Evolutionary conservation across 164 flowering plant species (phyloP), one percentile per base, ranked within the genome.

Genomic region (Pachysandra terminalis): DNA sequence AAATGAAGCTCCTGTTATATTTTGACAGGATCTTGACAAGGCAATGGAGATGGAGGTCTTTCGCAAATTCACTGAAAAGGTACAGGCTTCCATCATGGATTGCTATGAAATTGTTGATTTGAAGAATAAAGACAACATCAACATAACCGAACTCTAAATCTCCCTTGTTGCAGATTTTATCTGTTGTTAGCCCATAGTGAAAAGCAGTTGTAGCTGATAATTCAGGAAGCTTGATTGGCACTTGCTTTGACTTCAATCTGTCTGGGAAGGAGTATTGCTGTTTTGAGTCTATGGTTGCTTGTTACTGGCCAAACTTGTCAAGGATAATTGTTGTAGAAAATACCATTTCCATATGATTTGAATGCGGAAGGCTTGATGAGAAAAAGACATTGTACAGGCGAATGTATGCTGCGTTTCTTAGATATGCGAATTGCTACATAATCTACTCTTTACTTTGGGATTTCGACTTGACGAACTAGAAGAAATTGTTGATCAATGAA

Each of bases 51-150:
- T 71, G 2, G 88, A 87, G 67, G 76, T 24, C 45, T 90, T 90
- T 71, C 78, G 81, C 69, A 65, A 78, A 28, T 87, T 90, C 66
- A 72, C 89, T 35, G 88, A 87, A 68, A 88, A 88, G 90, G 96
- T 88, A 82, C 49, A 48, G 5, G 56, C 63, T 37, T 40, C 22
- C n/a, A 19, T 56, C 17, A 56, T 56, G 14, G 19, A 1, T 56
- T 12, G n/a, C 41, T 22, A 19, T 17, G 7, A 32, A 32, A 45
- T 15, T 15, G 37, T 22, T 53, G 23, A 22, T 15, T 41, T 15
- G 14, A 19, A 5, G 19, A 1, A n/a, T 56, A 56, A 56, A 54
- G 21, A 49, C 37, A 41, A 28, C 0, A 49, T 23, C 21, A 56
- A 62, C 53, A 2, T 24, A 9, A 24, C 48, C 5, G 40, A 16